Base-by-base conservation (phyloP, 192 early-diverging fungal species). In the Coemansia sp. region DNA sequence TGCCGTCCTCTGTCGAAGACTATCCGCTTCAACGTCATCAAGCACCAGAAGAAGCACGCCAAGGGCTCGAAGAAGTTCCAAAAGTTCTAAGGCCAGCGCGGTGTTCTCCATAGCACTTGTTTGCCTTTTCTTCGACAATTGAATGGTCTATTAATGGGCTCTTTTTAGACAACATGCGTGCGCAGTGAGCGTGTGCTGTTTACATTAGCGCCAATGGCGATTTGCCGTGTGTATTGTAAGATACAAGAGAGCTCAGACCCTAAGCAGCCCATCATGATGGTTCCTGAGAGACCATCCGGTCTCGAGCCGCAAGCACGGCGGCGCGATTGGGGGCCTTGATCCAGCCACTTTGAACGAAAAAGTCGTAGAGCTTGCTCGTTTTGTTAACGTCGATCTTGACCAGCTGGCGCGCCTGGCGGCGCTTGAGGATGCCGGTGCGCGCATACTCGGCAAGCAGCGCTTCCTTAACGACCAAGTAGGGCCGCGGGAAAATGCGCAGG, bases 1-100 rank as follows among this genome's bases (percentile, higher is more conserved):
- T 99, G 96, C 89, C 88, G 89, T 55, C 96, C 96, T 56, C 84
- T 99, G 65, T 96, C 96, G 80, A 99, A 99, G 89, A 99, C 96
- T 58, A 88, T 99, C 73, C 92, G 94, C 72, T 99, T 96, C 93
- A 99, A 99, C 87, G 96, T 99, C 63, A 84, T 99, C 77, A 94
- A 93, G 86, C 88, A 94, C 82, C 78, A 83, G 76, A 93, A 93
- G 88, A 72, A 80, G 75, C 64, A 77, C 46, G 70, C 75, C 60
- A 90, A 90, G 85, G 84, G 83, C 70, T 81, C 83, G 76, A 94
- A 94, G 90, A 74, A 81, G 73, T 94, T 94, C 87, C 68, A 81
- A 70, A 92, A 91, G 86, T 94, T 93, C 87, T 94, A 88, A 87
- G 42, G 31, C 37, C 52, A 54, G 26, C 37, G 25, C 37, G 25